Evolutionary conservation across 441 rosid genomes (phyloP), one percentile per base, ranked within the genome.

Genomic region (Adansonia madagascariensis): DNA sequence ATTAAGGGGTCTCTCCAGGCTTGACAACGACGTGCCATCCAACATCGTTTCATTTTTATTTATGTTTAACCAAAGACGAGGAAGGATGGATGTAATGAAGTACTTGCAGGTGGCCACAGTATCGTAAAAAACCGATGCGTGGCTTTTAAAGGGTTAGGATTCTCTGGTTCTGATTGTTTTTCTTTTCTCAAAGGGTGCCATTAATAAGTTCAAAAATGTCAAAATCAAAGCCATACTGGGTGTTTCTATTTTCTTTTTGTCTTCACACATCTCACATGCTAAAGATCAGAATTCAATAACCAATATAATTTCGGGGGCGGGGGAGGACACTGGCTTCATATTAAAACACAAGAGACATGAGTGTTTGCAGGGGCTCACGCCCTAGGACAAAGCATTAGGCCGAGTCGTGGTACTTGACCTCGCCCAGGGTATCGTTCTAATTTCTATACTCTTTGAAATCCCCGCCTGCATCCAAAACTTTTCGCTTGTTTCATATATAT

Each of bases 261-360:
- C 83, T 76, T 53, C 60, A 50, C 47, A 14, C 43, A 44, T 62
- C 9, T 71, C 85, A 80, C 83, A 78, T 79, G 84, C 82, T 15
- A 12, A 39, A 73, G 69, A 63, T 63, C 72, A 71, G 79, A n/a
- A 46, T 59, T 59, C 5, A 50, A 20, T 55, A 66, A 55, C 60
- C 43, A 14, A 57, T 14, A 22, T 17, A n/a, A 75, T 60, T 8
- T 46, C 74, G 39, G 66, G 56, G 47, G 73, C 35, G 35, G 35
- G 35, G 35, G 35, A 31, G 35, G 35, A 31, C 0, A 31, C 4
- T 31, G 35, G 35, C 35, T 3, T 31, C 35, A 31, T 31, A 31
- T 31, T 31, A 31, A 31, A 31, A 31, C 35, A 2, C 35, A 31
- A 31, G 35, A 31, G 52, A 46, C 52, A 47, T 63, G 73, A 76